Evolutionary conservation across 306 rosid genomes (phyloP).

Genomic region (Acacia crassicarpa): DNA sequence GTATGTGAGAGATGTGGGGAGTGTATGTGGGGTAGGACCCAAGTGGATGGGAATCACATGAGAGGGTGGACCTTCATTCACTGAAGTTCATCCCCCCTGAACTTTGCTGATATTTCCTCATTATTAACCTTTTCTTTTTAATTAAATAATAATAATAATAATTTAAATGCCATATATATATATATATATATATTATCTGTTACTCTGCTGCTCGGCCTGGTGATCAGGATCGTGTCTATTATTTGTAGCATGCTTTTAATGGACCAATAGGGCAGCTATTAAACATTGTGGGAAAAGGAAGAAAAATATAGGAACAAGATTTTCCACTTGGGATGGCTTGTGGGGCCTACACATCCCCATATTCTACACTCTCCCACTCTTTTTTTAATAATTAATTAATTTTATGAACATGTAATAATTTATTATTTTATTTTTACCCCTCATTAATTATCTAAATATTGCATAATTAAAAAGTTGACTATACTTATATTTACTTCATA

Average conservation of each 20-base stretch:
- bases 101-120: constrained; percentile 33
- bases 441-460: no score
- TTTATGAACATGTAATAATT: no score
- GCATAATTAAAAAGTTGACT: no score
- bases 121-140: not conserved
- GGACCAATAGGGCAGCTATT: constrained; percentile 24
- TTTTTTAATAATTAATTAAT: no score
- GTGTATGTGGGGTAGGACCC: constrained; percentile 63
- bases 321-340: constrained; percentile 33
- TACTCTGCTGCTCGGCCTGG: constrained; percentile 2
- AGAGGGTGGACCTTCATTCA: constrained; percentile 65
- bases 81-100: constrained; percentile 91
- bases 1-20: constrained; percentile 64
- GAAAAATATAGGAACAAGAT: not conserved
- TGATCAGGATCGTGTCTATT: constrained; percentile 37
- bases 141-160: no score
- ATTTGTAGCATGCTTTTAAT: constrained; percentile 34
- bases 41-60: constrained; percentile 90
- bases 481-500: no score
- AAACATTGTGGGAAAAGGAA: not conserved
- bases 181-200: constrained; percentile 22
- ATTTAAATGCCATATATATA: not conserved
- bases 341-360: not conserved
- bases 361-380: no score
- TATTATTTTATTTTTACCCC: no score